phyloP scores from a whole-genome alignment of 805 yeast genomes.

The Ogataea methanolica region DNA sequence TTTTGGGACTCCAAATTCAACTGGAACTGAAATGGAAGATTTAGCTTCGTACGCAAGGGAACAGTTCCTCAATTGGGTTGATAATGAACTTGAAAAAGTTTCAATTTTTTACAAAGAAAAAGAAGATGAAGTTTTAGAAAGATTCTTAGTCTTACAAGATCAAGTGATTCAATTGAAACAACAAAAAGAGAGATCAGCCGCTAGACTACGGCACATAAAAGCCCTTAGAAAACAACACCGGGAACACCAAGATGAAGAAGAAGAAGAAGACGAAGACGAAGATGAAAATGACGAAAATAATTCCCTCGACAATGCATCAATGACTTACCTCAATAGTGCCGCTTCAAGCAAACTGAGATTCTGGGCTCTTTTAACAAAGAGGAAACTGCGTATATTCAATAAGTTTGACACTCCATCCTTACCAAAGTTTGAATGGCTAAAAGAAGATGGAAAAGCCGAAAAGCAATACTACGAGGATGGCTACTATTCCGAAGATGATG shows the following conservation, averaged over 20 bases:
- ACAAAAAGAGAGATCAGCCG: slow-evolving; percentile 34
- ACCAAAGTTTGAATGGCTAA: slow-evolving; percentile 34
- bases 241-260: background rate
- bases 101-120: slow-evolving; percentile 55
- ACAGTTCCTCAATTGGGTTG: slow-evolving; percentile 65
- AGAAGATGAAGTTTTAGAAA: slow-evolving; percentile 55
- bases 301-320: slow-evolving; percentile 4
- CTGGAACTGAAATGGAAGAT: slow-evolving; percentile 27
- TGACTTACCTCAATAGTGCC: background rate
- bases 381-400: slow-evolving; percentile 25
- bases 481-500: slow-evolving; percentile 20
- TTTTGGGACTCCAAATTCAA: background rate
- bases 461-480: slow-evolving; percentile 33
- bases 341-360: slow-evolving; percentile 14
- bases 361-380: slow-evolving; percentile 19
- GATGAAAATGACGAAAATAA: slow-evolving; percentile 12
- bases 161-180: slow-evolving; percentile 63
- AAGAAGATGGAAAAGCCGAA: slow-evolving; percentile 25
- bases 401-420: slow-evolving; percentile 39
- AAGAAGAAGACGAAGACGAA: slow-evolving; percentile 9
- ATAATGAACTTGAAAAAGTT: slow-evolving; percentile 54
- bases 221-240: slow-evolving; percentile 7
- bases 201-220: slow-evolving; percentile 8
- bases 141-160: slow-evolving; percentile 59
- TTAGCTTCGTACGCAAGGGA: slow-evolving; percentile 34